Conservation (phyloP, 768 basidiomycete genomes). For the Hydnomerulius pinastri region DNA sequence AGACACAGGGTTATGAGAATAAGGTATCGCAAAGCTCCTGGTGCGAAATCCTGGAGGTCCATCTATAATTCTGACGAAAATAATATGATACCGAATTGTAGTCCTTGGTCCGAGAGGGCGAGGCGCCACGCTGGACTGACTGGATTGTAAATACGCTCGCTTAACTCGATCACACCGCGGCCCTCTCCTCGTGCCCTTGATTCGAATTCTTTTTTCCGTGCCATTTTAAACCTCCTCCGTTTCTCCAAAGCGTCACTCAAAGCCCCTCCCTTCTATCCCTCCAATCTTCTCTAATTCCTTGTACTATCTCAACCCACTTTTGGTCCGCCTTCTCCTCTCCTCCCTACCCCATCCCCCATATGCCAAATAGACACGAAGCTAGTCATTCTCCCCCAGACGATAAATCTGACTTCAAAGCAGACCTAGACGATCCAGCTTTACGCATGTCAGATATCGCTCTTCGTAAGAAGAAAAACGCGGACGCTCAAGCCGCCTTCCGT, state of each 20-base stretch:
- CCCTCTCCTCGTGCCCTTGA: constrained; percentile 65
- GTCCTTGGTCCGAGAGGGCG: constrained; percentile 7
- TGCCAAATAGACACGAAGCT: constrained; percentile 33
- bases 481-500: constrained; percentile 85
- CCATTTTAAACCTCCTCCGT: constrained; percentile 54
- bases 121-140: constrained; percentile 30
- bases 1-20: neutral
- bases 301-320: neutral
- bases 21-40: neutral
- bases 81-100: constrained; percentile 12
- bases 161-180: constrained; percentile 42
- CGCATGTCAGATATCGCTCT: constrained; percentile 68
- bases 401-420: constrained; percentile 38
- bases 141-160: constrained; percentile 40
- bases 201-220: constrained; percentile 68
- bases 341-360: constrained; percentile 17
- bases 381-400: constrained; percentile 36
- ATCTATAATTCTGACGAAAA: neutral
- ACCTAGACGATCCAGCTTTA: constrained; percentile 35
- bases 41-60: constrained; percentile 1
- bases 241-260: constrained; percentile 11
- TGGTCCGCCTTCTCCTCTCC: constrained; percentile 24
- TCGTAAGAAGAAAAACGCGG: constrained; percentile 87
- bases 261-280: constrained; percentile 4
- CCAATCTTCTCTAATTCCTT: constrained; percentile 14